Base-by-base conservation (phyloP, 495 filamentous ascomycete species). In the Venustampulla echinocandica region DNA sequence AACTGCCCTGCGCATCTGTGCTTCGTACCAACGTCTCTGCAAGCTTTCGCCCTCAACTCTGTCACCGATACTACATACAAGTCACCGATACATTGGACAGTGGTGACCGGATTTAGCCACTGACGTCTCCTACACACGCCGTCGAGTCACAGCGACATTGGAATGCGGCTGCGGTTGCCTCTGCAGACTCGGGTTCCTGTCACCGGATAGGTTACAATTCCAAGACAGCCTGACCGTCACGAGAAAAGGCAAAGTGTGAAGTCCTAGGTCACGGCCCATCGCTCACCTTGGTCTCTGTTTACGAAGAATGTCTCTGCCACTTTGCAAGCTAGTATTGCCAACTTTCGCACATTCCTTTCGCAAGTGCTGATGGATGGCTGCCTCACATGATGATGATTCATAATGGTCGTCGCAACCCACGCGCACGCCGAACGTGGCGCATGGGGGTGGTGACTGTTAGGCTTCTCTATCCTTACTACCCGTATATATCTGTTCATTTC, bases 301-400 rank as follows among this genome's bases (percentile, higher is more conserved):
- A n/a, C n/a, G n/a, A n/a, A n/a, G n/a, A n/a, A n/a, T n/a, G n/a
- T n/a, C n/a, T n/a, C n/a, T n/a, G n/a, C n/a, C n/a, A n/a, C n/a
- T n/a, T n/a, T n/a, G n/a, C n/a, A n/a, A n/a, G n/a, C n/a, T n/a
- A n/a, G n/a, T n/a, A n/a, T n/a, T n/a, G 10, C 20, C 10, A 23
- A 15, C 5, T 17, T 6, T 6, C 6, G 5, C 10, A 23, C 37
- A 9, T 40, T 23, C 10, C 10, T 40, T 23, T 40, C 18, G 37
- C 37, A 40, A 40, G 37, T 40, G 37, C 37, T 40, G 37, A 40
- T 40, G 37, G 37, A 40, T 20, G 37, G 37, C 4, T 40, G 37
- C 22, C 37, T 40, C 37, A 40, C 37, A 4, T n/a, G 5, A 4
- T 15, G 20, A 40, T 40, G 37, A 40, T 21, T 40, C 37, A 40